Conservation (phyloP, 345 rosid genomes). For the Citrus reticulata region DNA sequence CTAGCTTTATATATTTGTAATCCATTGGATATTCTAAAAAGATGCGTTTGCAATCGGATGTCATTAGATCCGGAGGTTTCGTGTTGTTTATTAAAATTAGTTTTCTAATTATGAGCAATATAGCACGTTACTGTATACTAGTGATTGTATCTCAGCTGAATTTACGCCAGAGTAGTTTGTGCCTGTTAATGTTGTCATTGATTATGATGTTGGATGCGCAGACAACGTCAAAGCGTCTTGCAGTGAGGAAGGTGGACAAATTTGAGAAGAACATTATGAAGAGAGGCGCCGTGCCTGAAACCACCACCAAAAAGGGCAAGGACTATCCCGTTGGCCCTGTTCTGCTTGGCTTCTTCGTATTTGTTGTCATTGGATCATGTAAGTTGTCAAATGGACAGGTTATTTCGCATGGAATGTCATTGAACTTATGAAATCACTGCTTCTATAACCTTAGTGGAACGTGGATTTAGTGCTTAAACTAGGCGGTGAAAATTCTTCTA, state of each 20-base stretch:
- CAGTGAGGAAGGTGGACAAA: conserved; percentile 72
- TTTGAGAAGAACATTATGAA: conserved; percentile 83
- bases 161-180: neutral
- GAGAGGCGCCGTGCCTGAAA: conserved; percentile 91
- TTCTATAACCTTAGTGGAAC: neutral
- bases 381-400: conserved; percentile 6
- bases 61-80: neutral
- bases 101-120: neutral
- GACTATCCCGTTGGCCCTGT: conserved; percentile 94
- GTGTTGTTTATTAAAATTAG: too few relatives aligned
- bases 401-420: too few relatives aligned
- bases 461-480: neutral
- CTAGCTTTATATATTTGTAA: neutral
- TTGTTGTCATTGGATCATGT: conserved; percentile 97
- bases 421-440: too few relatives aligned
- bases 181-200: neutral
- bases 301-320: conserved; percentile 73
- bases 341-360: conserved; percentile 87
- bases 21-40: neutral
- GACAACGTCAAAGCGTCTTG: conserved; percentile 92
- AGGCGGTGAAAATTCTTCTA: neutral
- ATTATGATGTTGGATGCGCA: conserved; percentile 22
- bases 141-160: neutral
- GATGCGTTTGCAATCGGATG: neutral
- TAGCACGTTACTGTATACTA: neutral